Evolutionary conservation across 2,329 filamentous ascomycete genomes (phyloP).

Genomic region (Nemania abortiva): DNA sequence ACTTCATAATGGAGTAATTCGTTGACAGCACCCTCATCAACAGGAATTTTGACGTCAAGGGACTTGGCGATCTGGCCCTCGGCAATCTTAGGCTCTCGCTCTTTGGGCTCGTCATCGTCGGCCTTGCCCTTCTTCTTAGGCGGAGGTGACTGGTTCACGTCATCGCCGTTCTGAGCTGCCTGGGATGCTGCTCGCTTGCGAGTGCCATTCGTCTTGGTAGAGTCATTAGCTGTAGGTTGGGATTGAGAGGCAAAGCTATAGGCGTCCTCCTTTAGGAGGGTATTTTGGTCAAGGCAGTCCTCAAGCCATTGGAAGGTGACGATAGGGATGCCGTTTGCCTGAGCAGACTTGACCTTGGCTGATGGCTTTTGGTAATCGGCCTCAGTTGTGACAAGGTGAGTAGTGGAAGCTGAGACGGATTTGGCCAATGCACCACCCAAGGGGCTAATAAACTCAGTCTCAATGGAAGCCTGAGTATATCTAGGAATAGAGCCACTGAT

Average conservation of each 20-base stretch:
- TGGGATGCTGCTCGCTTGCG: slow-evolving; percentile 44
- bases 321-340: slow-evolving; percentile 63
- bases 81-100: slow-evolving; percentile 39
- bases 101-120: slow-evolving; percentile 37
- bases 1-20: slow-evolving; percentile 62
- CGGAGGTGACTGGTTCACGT: slow-evolving; percentile 44
- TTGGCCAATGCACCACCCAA: slow-evolving; percentile 64
- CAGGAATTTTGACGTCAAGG: slow-evolving; percentile 60
- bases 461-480: slow-evolving; percentile 63
- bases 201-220: slow-evolving; percentile 33
- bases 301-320: slow-evolving; percentile 72
- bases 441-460: slow-evolving; percentile 56
- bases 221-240: slow-evolving; percentile 23
- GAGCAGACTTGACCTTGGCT: slow-evolving; percentile 64
- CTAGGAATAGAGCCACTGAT: slow-evolving; percentile 71
- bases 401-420: slow-evolving; percentile 63
- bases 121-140: slow-evolving; percentile 53
- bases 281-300: slow-evolving; percentile 61
- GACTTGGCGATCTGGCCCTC: slow-evolving; percentile 63
- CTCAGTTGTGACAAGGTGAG: slow-evolving; percentile 68
- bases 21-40: slow-evolving; percentile 61
- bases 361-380: slow-evolving; percentile 63
- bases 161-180: slow-evolving; percentile 39
- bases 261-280: slow-evolving; percentile 53
- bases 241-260: slow-evolving; percentile 45